Evolutionary conservation across 768 basidiomycete species (phyloP).

Genomic region (Xanthoconium purpureum): DNA sequence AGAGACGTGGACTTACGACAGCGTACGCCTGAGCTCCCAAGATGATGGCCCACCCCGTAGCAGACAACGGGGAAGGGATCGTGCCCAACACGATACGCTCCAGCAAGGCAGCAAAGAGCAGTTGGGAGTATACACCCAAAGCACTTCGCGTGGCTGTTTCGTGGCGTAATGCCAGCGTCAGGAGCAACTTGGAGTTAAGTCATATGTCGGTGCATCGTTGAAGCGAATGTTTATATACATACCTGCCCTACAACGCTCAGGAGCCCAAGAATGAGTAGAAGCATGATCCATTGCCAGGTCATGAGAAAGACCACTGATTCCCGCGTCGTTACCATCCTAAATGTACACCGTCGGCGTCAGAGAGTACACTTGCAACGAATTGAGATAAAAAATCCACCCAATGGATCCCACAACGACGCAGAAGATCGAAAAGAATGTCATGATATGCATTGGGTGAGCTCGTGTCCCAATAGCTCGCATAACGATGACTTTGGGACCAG

Average conservation of each 20-base stretch:
- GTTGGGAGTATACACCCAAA: slow-evolving; percentile 58
- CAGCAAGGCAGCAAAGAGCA: slow-evolving; percentile 65
- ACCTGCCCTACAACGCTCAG: slow-evolving; percentile 19
- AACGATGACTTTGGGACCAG: slow-evolving; percentile 36
- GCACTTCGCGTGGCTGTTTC: slow-evolving; percentile 65
- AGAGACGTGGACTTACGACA: background rate
- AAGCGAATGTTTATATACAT: background rate
- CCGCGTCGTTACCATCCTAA: slow-evolving; percentile 10
- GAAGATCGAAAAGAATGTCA: slow-evolving; percentile 62
- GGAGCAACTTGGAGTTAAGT: slow-evolving; percentile 37
- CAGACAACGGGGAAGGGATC: slow-evolving; percentile 54
- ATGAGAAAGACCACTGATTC: slow-evolving; percentile 15
- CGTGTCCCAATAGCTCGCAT: slow-evolving; percentile 71
- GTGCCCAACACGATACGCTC: slow-evolving; percentile 65
- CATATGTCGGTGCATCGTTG: background rate
- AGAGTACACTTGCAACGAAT: background rate
- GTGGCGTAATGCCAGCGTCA: slow-evolving; percentile 61
- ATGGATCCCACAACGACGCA: slow-evolving; percentile 36
- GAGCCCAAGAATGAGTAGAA: slow-evolving; percentile 16
- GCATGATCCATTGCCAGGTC: slow-evolving; percentile 14
- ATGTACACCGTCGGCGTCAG: background rate
- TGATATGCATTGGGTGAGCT: slow-evolving; percentile 70
- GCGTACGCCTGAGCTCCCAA: slow-evolving; percentile 29
- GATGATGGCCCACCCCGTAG: slow-evolving; percentile 65
- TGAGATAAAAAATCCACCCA: slow-evolving; percentile 4